These are phyloP conservation scores for Cucurbita ficifolia DNA, from an alignment of 306 rosid species.

Conservation along the genomic window DNA sequence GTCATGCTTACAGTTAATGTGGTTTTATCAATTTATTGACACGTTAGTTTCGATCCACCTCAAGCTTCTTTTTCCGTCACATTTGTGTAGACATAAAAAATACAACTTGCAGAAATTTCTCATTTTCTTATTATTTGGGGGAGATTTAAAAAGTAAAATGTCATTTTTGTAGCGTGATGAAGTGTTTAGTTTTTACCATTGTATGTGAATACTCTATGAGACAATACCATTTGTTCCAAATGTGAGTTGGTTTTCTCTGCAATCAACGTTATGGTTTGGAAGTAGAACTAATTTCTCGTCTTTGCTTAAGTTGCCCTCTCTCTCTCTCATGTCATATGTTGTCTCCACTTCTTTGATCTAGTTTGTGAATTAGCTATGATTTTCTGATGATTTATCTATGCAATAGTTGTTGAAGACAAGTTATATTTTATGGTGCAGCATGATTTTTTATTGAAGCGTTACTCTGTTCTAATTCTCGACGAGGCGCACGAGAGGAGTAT, in stretches of 20 bases:
- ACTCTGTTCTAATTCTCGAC: constrained; percentile 72
- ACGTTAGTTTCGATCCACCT: background rate
- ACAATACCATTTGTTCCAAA: background rate
- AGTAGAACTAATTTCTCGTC: background rate
- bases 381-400: background rate
- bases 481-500: constrained; percentile 99
- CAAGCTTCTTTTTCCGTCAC: background rate
- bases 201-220: background rate
- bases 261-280: background rate
- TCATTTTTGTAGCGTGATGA: background rate
- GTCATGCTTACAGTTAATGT: background rate
- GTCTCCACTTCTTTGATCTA: background rate
- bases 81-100: background rate
- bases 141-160: too few relatives aligned
- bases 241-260: background rate
- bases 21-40: background rate
- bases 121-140: too few relatives aligned
- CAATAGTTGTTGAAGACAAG: background rate
- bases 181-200: background rate
- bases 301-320: background rate
- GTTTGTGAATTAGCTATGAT: background rate
- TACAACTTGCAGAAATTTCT: too few relatives aligned
- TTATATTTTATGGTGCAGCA: constrained; percentile 30
- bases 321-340: background rate
- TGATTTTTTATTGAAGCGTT: constrained; percentile 64